Evolutionary conservation across 1,284 basidiomycete genomes (phyloP).

Genomic region (Polyporus tsugae): DNA sequence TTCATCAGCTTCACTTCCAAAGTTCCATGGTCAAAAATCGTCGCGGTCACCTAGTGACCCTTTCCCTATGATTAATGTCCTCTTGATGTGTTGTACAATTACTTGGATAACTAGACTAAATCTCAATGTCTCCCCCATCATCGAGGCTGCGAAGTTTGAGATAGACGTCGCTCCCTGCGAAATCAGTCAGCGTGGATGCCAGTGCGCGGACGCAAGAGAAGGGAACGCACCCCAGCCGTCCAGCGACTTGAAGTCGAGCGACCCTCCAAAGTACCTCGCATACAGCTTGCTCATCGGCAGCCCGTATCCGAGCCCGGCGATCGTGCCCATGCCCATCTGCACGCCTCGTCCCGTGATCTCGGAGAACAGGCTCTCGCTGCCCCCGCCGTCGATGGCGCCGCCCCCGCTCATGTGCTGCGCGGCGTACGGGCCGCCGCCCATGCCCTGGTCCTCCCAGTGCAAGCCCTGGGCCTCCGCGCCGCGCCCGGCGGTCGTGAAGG

Average conservation of each 20-base stretch:
- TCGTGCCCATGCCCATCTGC: conserved; percentile 78
- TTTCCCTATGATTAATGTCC: conserved; percentile 6
- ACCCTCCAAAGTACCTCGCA: conserved; percentile 83
- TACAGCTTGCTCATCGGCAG: conserved; percentile 88
- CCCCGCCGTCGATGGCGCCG: conserved; percentile 66
- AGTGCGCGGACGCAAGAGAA: background rate
- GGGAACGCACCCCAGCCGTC: conserved; percentile 79
- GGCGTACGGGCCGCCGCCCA: conserved; percentile 73
- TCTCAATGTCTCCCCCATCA: conserved; percentile 63
- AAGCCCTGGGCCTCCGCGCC: conserved; percentile 43
- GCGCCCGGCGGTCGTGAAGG: conserved; percentile 83
- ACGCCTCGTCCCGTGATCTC: conserved; percentile 81
- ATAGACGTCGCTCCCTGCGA: conserved; percentile 77
- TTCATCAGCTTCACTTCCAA: conserved; percentile 6
- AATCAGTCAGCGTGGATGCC: conserved; percentile 4
- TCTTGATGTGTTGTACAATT: conserved; percentile 23
- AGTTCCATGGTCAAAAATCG: background rate
- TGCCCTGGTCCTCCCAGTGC: conserved; percentile 49
- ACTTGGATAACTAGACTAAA: conserved; percentile 33
- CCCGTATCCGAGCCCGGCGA: conserved; percentile 86
- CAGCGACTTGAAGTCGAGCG: conserved; percentile 77
- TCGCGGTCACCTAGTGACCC: background rate
- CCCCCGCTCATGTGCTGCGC: conserved; percentile 76
- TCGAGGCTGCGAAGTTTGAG: conserved; percentile 78
- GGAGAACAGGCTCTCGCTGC: conserved; percentile 62